These are phyloP conservation scores for Ophiocordyceps camponoti-saundersi DNA, from an alignment of 2,329 filamentous ascomycete genomes.

Conservation along the genomic window DNA sequence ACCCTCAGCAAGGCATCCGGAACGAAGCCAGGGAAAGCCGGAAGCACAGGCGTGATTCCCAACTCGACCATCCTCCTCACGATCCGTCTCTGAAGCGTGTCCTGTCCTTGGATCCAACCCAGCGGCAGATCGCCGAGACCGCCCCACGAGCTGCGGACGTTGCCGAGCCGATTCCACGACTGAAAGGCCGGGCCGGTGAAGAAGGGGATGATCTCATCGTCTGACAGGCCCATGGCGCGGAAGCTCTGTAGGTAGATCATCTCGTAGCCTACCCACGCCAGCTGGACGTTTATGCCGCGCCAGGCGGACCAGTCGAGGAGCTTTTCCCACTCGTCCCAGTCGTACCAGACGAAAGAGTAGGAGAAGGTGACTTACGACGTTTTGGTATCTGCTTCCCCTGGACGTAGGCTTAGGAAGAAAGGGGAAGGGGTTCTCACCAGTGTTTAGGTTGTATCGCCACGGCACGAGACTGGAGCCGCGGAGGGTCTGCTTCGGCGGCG, in stretches of 20 bases:
- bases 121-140: slow-evolving; percentile 18
- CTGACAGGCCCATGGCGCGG: slow-evolving; percentile 23
- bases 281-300: slow-evolving; percentile 30
- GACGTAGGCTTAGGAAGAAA: too few relatives aligned
- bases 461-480: slow-evolving; percentile 6
- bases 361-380: slow-evolving; percentile 28
- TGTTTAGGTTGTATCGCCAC: slow-evolving; percentile 29
- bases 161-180: slow-evolving; percentile 36
- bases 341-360: slow-evolving; percentile 32
- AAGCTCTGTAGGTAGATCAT: slow-evolving; percentile 31
- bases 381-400: neutral
- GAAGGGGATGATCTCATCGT: slow-evolving; percentile 25
- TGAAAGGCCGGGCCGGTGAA: slow-evolving; percentile 33
- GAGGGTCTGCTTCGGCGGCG: slow-evolving; percentile 1
- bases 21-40: slow-evolving; percentile 32
- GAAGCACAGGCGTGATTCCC: slow-evolving; percentile 33
- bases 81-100: slow-evolving; percentile 29
- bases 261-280: slow-evolving; percentile 34
- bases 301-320: slow-evolving; percentile 35
- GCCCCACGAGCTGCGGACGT: slow-evolving; percentile 32
- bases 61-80: slow-evolving; percentile 30
- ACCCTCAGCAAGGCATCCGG: slow-evolving; percentile 22
- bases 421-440: slow-evolving; percentile 13
- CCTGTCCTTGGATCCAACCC: slow-evolving; percentile 29
- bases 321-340: slow-evolving; percentile 35